Percentiles rank a stretch among this genome's conserved stretches.
These are phyloP conservation scores for Neoarthrinium moseri DNA, from an alignment of 2,329 filamentous ascomycete genomes.

Conservation along the genomic window DNA sequence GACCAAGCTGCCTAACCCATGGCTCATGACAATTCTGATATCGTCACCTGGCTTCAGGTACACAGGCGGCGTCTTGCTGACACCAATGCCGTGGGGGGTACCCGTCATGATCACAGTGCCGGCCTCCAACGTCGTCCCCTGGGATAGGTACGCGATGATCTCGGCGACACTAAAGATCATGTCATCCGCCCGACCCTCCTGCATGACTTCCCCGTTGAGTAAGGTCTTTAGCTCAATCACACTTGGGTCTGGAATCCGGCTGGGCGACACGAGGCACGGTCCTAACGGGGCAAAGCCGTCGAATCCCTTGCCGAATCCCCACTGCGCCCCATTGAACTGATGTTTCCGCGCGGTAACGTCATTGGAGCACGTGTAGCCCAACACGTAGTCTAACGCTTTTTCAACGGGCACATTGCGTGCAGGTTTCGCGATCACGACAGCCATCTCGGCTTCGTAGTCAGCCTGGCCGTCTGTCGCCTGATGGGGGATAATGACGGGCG, in stretches of 20 bases:
- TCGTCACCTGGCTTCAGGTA: slow-evolving; percentile 12
- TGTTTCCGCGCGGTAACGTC: slow-evolving; percentile 44
- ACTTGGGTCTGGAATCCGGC: neutral
- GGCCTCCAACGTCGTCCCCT: slow-evolving; percentile 22
- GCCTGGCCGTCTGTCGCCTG: slow-evolving; percentile 35
- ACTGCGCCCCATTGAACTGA: slow-evolving; percentile 46
- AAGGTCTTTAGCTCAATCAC: slow-evolving; percentile 14
- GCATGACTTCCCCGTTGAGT: slow-evolving; percentile 21
- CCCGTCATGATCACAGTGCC: slow-evolving; percentile 28
- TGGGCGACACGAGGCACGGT: slow-evolving; percentile 32
- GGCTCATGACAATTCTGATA: slow-evolving; percentile 36
- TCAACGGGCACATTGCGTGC: slow-evolving; percentile 38
- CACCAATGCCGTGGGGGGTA: slow-evolving; percentile 17
- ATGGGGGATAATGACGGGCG: slow-evolving; percentile 34
- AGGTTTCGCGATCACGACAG: slow-evolving; percentile 12
- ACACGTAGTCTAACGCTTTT: slow-evolving; percentile 39
- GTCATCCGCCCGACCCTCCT: slow-evolving; percentile 18
- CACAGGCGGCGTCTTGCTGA: slow-evolving; percentile 11
- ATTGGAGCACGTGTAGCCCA: slow-evolving; percentile 45
- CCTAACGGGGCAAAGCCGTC: slow-evolving; percentile 47
- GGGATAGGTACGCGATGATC: slow-evolving; percentile 21
- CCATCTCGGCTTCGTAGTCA: slow-evolving; percentile 37
- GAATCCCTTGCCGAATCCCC: slow-evolving; percentile 47
- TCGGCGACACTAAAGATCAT: slow-evolving; percentile 29
- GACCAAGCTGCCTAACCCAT: slow-evolving; percentile 6